phyloP scores from a whole-genome alignment of 2,329 filamentous ascomycete genomes.

The Talaromyces sp. region DNA sequence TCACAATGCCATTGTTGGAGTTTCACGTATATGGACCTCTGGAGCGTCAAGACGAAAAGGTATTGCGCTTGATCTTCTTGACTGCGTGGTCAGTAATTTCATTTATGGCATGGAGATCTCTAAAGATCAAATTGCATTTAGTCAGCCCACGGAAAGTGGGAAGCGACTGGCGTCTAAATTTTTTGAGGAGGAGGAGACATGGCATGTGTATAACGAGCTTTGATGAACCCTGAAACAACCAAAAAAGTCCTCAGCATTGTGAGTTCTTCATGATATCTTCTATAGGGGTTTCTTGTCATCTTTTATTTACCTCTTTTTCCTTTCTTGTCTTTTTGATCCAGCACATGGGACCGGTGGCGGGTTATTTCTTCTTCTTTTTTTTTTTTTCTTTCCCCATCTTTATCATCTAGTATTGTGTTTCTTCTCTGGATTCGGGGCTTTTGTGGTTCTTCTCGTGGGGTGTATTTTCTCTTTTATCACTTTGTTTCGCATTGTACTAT shows the following conservation, averaged over 20 bases:
- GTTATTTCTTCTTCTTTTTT: not conserved
- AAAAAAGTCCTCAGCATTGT: not conserved
- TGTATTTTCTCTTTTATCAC: conserved; percentile 11
- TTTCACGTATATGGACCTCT: conserved; percentile 69
- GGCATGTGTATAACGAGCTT: conserved; percentile 61
- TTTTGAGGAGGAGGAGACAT: conserved; percentile 58
- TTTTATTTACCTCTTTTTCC: conserved; percentile 3
- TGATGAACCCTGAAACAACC: conserved; percentile 24
- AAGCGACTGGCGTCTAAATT: conserved; percentile 60
- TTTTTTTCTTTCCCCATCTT: too few species aligned
- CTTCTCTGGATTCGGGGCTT: not conserved
- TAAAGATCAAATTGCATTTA: conserved; percentile 63
- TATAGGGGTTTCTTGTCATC: conserved; percentile 3
- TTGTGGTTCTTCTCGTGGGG: too few species aligned
- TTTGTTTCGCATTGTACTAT: conserved; percentile 14
- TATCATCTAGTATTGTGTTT: not conserved
- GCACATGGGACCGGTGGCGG: conserved; percentile 2
- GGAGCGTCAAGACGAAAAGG: conserved; percentile 58
- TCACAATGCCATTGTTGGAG: conserved; percentile 58
- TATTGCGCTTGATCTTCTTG: conserved; percentile 60
- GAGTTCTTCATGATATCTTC: not conserved
- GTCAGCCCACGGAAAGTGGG: conserved; percentile 66
- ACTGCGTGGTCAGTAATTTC: conserved; percentile 59
- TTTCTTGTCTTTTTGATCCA: conserved; percentile 10
- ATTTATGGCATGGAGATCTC: conserved; percentile 58